Base-by-base conservation (phyloP, 2,329 filamentous ascomycete species). In the Xylaria sp. region DNA sequence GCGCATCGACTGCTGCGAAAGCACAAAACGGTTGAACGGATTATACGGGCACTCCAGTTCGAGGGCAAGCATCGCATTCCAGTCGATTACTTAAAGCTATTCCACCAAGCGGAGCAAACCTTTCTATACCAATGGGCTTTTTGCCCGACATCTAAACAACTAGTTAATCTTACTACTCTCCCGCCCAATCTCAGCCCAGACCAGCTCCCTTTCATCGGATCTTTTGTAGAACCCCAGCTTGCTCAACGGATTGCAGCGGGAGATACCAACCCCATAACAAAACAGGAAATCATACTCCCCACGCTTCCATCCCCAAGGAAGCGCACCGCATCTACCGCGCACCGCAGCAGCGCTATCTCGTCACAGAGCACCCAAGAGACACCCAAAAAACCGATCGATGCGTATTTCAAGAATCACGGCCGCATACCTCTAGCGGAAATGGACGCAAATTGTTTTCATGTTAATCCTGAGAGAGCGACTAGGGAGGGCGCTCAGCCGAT, bases 41-140 rank as follows among this genome's bases (percentile, higher is more conserved):
- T 97, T 20, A 82, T 99, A 64, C 90, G 90, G 60, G 92, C 93
- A 82, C 83, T 97, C 23, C 93, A 94, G 72, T 97, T 98, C 72
- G 94, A 97, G 63, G 94, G 93, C 20, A 94, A 97, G 78, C 91
- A 90, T 73, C 87, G 87, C 61, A 87, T 99, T 10, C 94, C 96
- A 0, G 83, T 90, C 45, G 91, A 92, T 69, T 99, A 98, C 77
- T 82, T 96, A 32, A 89, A 92, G 8, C 85, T 88, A 23, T 99
- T 98, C 78, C 87, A 89, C 69, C 90, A 95, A 77, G 96, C 96
- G 0, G 96, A 99, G 79, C 83, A 93, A 73, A 98, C 96, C 0
- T 99, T 99, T 76, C 82, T 97, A 20, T 92, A 98, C 76, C 96
- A 97, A 81, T 92, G 96, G 81, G 95, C 98, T 3, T 99, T 93